A percentile compares a stretch with the other conserved stretches of the same genome.
These are phyloP conservation scores for Cardamine occulta DNA, from an alignment of 345 rosid genomes.

Conservation along the genomic window DNA sequence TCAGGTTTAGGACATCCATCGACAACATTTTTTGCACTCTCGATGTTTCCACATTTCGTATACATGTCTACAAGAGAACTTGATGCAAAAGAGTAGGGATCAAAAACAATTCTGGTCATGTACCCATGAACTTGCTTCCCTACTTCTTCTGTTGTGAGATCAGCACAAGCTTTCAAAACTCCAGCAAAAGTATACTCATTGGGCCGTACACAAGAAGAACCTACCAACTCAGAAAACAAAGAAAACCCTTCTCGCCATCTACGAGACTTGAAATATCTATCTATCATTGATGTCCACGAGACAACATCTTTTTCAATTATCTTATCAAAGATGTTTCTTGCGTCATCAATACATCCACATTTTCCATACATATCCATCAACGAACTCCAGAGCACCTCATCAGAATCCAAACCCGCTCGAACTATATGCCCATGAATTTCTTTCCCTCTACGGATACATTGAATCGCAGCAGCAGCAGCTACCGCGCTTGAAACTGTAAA, in stretches of 20 bases:
- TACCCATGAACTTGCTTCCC: conserved; percentile 88
- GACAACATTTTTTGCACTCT: conserved; percentile 65
- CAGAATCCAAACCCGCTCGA: conserved; percentile 72
- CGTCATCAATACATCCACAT: conserved; percentile 81
- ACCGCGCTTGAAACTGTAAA: conserved; percentile 72
- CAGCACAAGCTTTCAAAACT: conserved; percentile 75
- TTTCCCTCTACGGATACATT: conserved; percentile 59
- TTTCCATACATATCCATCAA: conserved; percentile 86
- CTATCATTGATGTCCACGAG: conserved; percentile 89
- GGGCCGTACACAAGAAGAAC: conserved; percentile 66
- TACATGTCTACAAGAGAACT: conserved; percentile 90
- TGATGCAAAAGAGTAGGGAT: conserved; percentile 69
- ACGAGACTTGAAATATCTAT: conserved; percentile 68
- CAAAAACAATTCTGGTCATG: conserved; percentile 67
- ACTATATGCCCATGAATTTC: conserved; percentile 81
- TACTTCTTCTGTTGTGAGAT: conserved; percentile 59
- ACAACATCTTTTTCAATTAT: conserved; percentile 72
- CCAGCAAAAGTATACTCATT: conserved; percentile 85
- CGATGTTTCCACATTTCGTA: conserved; percentile 77
- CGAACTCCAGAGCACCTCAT: conserved; percentile 91
- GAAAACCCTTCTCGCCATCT: conserved; percentile 67
- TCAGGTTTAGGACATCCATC: conserved; percentile 56
- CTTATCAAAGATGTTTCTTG: conserved; percentile 68
- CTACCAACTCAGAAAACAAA: conserved; percentile 58
- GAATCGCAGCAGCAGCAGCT: conserved; percentile 71